Evolutionary conservation across 1,284 basidiomycete genomes (phyloP).

Genomic region (Ustilago nuda): DNA sequence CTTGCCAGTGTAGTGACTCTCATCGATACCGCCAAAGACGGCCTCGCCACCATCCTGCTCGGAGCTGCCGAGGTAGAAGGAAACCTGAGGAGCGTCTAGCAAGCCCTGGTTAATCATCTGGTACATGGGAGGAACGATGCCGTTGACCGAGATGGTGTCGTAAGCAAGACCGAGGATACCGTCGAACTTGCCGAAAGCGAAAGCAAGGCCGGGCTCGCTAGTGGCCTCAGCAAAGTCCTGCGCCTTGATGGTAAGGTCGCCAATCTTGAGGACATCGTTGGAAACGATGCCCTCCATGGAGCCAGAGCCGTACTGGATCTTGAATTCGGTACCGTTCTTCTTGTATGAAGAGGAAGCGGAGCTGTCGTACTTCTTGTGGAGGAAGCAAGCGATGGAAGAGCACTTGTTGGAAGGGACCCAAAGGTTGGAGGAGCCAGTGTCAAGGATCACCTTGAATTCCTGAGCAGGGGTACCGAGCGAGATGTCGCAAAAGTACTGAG

Average conservation of each 20-base stretch:
- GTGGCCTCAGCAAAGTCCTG: slow-evolving; percentile 97
- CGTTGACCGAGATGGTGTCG: slow-evolving; percentile 95
- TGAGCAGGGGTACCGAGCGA: slow-evolving; percentile 84
- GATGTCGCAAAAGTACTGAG: slow-evolving; percentile 95
- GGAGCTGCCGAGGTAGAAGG: slow-evolving; percentile 90
- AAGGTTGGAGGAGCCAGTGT: slow-evolving; percentile 90
- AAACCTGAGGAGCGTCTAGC: slow-evolving; percentile 87
- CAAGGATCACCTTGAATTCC: slow-evolving; percentile 79
- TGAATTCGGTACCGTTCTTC: slow-evolving; percentile 89
- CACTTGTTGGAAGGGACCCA: slow-evolving; percentile 92
- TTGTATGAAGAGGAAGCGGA: slow-evolving; percentile 85
- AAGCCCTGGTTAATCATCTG: slow-evolving; percentile 87
- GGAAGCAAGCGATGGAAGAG: slow-evolving; percentile 97
- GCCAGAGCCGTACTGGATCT: slow-evolving; percentile 95
- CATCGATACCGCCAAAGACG: slow-evolving; percentile 91
- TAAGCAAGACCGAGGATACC: slow-evolving; percentile 96
- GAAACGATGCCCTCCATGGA: slow-evolving; percentile 98
- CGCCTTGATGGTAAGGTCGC: slow-evolving; percentile 81
- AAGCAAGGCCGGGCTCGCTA: slow-evolving; percentile 95
- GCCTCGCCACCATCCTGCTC: slow-evolving; percentile 92
- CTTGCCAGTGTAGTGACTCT: slow-evolving; percentile 81
- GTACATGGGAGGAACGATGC: slow-evolving; percentile 94
- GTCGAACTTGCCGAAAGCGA: slow-evolving; percentile 90
- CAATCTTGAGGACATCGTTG: slow-evolving; percentile 83
- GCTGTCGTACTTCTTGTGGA: slow-evolving; percentile 93